Percentiles rank a stretch among this genome's conserved stretches.
Evolutionary conservation across 306 rosid species (phyloP).

Genomic region (barrel medic (Medicago truncatula)): DNA sequence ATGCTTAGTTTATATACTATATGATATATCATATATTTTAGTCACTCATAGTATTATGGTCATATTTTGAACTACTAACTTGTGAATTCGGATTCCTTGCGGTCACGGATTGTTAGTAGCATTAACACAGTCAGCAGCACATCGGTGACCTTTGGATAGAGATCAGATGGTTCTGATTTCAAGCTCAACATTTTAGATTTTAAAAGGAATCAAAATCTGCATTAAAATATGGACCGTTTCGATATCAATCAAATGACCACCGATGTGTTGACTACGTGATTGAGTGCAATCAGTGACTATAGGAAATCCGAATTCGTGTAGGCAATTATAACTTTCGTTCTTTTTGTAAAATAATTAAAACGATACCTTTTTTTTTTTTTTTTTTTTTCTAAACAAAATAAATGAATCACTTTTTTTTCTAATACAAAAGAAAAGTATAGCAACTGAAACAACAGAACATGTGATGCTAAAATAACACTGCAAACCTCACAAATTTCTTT

Average conservation of each 20-base stretch:
- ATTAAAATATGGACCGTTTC: neutral
- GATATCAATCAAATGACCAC: neutral
- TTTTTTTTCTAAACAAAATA: neutral
- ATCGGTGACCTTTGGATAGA: neutral
- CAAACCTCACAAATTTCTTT: constrained; percentile 71
- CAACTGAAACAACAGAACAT: neutral
- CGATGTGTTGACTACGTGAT: neutral
- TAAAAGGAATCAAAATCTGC: neutral
- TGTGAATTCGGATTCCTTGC: neutral
- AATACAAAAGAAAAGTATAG: constrained; percentile 10
- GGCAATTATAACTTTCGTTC: neutral
- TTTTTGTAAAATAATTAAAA: constrained; percentile 3
- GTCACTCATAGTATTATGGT: constrained; percentile 1
- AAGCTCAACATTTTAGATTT: too few species aligned
- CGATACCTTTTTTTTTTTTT: too few species aligned
- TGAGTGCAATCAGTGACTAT: neutral
- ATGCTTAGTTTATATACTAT: neutral
- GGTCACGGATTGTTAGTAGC: neutral
- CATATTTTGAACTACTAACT: neutral
- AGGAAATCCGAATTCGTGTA: neutral
- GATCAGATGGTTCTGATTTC: neutral
- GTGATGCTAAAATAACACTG: constrained; percentile 11
- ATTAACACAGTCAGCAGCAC: neutral
- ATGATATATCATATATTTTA: neutral
- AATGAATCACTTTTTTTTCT: neutral